Evolutionary conservation across 1,139 yeast species (phyloP), one percentile per base, ranked within the genome.

Genomic region (Saccharomyces hybrid): DNA sequence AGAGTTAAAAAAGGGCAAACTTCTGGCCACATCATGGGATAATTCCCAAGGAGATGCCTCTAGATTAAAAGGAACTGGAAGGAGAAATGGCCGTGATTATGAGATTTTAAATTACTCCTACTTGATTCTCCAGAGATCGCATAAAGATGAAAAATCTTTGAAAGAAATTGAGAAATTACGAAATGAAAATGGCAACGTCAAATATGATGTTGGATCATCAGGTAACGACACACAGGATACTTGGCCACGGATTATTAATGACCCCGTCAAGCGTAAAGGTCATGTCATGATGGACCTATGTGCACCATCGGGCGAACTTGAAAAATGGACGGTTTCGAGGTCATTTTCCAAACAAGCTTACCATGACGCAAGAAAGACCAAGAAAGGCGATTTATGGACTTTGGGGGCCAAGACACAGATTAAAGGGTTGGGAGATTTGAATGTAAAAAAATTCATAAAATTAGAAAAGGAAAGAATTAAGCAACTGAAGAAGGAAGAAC

Each of bases 331-430:
- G 27, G 79, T 93, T 3, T 87, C 98, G 0, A 87, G 85, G 67
- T 84, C 96, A 26, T 77, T 81, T 55, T 88, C 88, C 11, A 82
- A 83, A 61, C 86, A 83, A 60, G 81, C 76, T 1, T 93, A 89
- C 64, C 95, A 88, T 62, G 98, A 93, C 72, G 96, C 96, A 0
- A 78, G 98, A 56, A 91, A 93, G 68, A 81, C 88, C 0, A 73
- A 71, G 42, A 80, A 83, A 64, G 96, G 97, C 13, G 99, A 93
- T 67, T 72, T 85, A 54, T 93, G 98, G 98, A 85, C 86, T 0
- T 73, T 88, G 53, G 93, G 82, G 28, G 86, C 85, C 49, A 91
- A 91, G 71, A 78, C 84, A 7, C 82, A 77, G 11, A 68, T 74
- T 4, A 48, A 56, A 29, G 66, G 70, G 8, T 66, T 64, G 53